A percentile compares a stretch with the other conserved stretches of the same genome.
Evolutionary conservation across 768 basidiomycete genomes (phyloP).

Genomic region (Mycena venus): DNA sequence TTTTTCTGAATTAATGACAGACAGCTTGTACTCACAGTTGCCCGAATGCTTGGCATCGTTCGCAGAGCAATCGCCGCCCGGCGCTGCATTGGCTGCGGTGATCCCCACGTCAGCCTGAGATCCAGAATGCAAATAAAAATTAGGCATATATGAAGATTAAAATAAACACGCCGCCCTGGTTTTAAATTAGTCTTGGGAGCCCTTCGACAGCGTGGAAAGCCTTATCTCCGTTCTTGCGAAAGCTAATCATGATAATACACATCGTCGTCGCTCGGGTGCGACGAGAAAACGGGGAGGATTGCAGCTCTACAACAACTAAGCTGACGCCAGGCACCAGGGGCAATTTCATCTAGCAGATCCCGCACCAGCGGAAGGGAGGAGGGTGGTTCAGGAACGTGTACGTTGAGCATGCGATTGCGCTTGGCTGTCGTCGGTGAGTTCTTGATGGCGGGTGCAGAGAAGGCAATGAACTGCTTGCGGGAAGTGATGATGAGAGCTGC

Average conservation of each 20-base stretch:
- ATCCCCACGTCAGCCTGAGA: neutral
- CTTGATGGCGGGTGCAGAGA: slow-evolving; percentile 57
- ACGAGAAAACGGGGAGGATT: slow-evolving; percentile 77
- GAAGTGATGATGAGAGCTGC: slow-evolving; percentile 54
- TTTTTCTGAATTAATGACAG: neutral
- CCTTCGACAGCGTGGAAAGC: slow-evolving; percentile 82
- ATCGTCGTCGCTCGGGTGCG: slow-evolving; percentile 49
- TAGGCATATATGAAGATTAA: neutral
- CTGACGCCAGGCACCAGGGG: slow-evolving; percentile 41
- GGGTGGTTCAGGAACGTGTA: slow-evolving; percentile 96
- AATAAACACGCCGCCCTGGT: slow-evolving; percentile 69
- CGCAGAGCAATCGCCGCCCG: slow-evolving; percentile 17
- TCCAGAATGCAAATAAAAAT: neutral
- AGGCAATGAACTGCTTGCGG: slow-evolving; percentile 39
- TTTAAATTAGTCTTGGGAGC: slow-evolving; percentile 76
- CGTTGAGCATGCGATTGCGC: slow-evolving; percentile 76
- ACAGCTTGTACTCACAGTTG: slow-evolving; percentile 58
- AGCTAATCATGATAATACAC: slow-evolving; percentile 84
- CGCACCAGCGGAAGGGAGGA: slow-evolving; percentile 78
- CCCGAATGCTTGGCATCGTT: slow-evolving; percentile 53
- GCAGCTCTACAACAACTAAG: slow-evolving; percentile 57
- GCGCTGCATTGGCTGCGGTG: slow-evolving; percentile 4
- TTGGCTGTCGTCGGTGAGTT: slow-evolving; percentile 44
- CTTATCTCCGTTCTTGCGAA: slow-evolving; percentile 92
- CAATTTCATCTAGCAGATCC: slow-evolving; percentile 86